Conservation (phyloP, 1,139 yeast genomes). For the Kluyveromyces sp. region DNA sequence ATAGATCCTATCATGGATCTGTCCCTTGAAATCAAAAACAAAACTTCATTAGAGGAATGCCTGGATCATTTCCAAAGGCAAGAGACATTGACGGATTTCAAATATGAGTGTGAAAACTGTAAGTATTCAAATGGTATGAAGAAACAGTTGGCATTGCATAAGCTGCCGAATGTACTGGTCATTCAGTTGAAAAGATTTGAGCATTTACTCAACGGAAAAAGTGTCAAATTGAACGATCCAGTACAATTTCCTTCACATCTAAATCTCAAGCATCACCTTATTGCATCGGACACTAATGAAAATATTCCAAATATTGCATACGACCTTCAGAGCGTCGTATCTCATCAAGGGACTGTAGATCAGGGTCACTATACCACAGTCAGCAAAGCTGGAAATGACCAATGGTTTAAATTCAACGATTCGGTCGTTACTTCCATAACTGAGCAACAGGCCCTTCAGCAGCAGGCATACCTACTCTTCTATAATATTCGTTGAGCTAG, state of each 20-base stretch:
- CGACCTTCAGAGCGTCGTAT: slow-evolving; percentile 78
- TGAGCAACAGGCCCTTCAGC: slow-evolving; percentile 55
- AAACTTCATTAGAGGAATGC: slow-evolving; percentile 49
- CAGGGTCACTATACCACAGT: slow-evolving; percentile 91
- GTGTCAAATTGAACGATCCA: slow-evolving; percentile 65
- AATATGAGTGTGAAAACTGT: slow-evolving; percentile 66
- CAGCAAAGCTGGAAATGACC: slow-evolving; percentile 60
- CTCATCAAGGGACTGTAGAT: slow-evolving; percentile 86
- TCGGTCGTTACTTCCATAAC: slow-evolving; percentile 67
- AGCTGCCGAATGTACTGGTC: slow-evolving; percentile 69
- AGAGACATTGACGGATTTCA: slow-evolving; percentile 63
- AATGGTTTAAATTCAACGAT: slow-evolving; percentile 91
- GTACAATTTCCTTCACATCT: slow-evolving; percentile 67
- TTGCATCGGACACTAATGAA: slow-evolving; percentile 23
- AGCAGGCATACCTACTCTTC: slow-evolving; percentile 74
- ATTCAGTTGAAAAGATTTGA: slow-evolving; percentile 85
- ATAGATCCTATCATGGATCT: slow-evolving; percentile 88
- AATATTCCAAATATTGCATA: slow-evolving; percentile 40
- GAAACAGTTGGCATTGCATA: slow-evolving; percentile 61
- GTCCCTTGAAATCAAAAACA: slow-evolving; percentile 59
- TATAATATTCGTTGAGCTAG: slow-evolving; percentile 45
- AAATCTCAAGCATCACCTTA: slow-evolving; percentile 58
- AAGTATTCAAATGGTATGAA: slow-evolving; percentile 53
- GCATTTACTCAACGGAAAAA: slow-evolving; percentile 49
- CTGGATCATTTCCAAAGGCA: slow-evolving; percentile 66